Conservation (phyloP, 257 asterid species). For the Cinchona pubescens region DNA sequence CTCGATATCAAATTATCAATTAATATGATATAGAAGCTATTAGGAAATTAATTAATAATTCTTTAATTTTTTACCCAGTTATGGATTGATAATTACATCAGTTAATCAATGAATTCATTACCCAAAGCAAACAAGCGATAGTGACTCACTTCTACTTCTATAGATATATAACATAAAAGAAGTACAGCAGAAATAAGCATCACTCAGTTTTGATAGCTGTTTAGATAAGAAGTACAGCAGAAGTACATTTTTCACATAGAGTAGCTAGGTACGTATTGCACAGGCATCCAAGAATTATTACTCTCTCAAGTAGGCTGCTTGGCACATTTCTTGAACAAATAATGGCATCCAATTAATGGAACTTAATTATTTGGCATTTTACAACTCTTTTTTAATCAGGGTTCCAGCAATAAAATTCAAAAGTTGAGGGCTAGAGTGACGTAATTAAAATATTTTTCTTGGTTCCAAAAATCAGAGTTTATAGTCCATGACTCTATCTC, state of each 20-base stretch:
- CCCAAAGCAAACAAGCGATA: neutral
- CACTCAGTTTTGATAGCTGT: neutral
- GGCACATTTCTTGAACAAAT: constrained; percentile 9
- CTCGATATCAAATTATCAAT: neutral
- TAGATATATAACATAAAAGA: neutral
- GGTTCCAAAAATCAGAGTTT: neutral
- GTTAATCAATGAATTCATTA: neutral
- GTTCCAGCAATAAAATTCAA: constrained; percentile 4
- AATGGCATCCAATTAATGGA: neutral
- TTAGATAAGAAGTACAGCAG: neutral
- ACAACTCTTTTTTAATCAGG: too few species aligned
- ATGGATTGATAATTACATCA: neutral
- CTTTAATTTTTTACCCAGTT: neutral
- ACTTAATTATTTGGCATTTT: neutral
- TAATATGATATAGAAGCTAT: neutral
- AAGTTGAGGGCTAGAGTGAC: neutral
- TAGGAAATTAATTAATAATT: neutral
- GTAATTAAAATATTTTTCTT: neutral
- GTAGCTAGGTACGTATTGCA: constrained; percentile 1
- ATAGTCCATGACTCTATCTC: neutral
- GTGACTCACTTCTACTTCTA: constrained; percentile 3
- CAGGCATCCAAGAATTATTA: neutral
- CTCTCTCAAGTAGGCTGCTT: neutral
- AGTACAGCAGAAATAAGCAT: constrained; percentile 4
- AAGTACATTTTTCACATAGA: too few species aligned